Percentiles rank a stretch among this genome's conserved stretches.
Evolutionary conservation across 2,329 filamentous ascomycete genomes (phyloP).

Genomic region (Penicillium hordei): DNA sequence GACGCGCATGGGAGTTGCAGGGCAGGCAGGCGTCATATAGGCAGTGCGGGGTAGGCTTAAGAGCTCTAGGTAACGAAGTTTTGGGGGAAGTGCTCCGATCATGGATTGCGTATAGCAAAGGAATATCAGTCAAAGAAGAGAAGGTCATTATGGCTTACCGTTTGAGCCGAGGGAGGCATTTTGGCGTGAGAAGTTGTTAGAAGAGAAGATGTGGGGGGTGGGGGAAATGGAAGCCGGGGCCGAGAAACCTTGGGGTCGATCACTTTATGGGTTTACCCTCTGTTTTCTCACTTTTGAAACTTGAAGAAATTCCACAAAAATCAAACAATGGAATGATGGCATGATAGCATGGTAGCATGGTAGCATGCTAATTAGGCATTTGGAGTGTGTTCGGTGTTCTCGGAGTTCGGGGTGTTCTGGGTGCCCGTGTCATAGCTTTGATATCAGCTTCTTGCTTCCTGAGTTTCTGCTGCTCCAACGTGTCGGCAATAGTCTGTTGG

Average conservation of each 20-base stretch:
- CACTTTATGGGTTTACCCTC: background rate
- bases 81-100: background rate
- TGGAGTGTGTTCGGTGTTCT: background rate
- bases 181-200: slow-evolving; percentile 12
- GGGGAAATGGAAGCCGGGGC: slow-evolving; percentile 1
- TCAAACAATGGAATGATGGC: background rate
- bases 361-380: too few species aligned
- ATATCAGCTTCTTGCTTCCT: background rate
- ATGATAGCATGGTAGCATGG: too few species aligned
- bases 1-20: background rate
- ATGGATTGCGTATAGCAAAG: background rate
- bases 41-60: slow-evolving; percentile 22
- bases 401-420: background rate
- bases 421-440: background rate
- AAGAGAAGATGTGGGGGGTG: slow-evolving; percentile 4
- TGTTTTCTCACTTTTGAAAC: background rate
- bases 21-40: slow-evolving; percentile 3
- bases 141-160: slow-evolving; percentile 22
- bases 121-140: background rate
- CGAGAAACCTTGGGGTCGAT: background rate
- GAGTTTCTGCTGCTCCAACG: background rate
- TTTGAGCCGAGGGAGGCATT: slow-evolving; percentile 39
- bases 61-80: slow-evolving; percentile 12
- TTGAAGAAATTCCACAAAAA: background rate
- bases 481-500: background rate